phyloP scores from a whole-genome alignment of 257 asterid genomes.

The Oldenlandia corymbosa region DNA sequence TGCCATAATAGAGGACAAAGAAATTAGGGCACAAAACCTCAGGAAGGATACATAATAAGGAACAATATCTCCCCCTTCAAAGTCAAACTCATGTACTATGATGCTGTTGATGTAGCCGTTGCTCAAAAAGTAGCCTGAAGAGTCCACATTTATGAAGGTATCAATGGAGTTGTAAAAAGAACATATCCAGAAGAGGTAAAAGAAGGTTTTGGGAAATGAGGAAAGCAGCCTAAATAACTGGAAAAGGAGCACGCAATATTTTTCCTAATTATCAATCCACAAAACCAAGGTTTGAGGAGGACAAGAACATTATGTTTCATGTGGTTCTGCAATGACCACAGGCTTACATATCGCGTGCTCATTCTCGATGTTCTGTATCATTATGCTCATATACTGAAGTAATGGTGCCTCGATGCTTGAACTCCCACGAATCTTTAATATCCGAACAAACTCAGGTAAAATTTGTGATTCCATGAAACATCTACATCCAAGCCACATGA shows the following conservation, averaged over 20 bases:
- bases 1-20: background rate
- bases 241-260: no score
- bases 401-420: constrained; percentile 18
- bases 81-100: constrained; percentile 15
- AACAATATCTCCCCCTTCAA: constrained; percentile 20
- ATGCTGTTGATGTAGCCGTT: constrained; percentile 22
- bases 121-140: constrained; percentile 24
- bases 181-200: background rate
- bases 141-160: background rate
- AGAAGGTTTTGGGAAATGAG: background rate
- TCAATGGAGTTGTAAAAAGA: background rate
- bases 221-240: background rate
- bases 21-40: constrained; percentile 13
- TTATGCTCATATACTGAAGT: constrained; percentile 23
- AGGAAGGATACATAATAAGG: constrained; percentile 22
- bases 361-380: constrained; percentile 19
- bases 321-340: background rate
- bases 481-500: constrained; percentile 2
- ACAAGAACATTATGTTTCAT: background rate
- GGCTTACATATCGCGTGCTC: constrained; percentile 20
- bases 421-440: constrained; percentile 12
- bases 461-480: constrained; percentile 27
- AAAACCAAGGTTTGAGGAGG: constrained; percentile 3
- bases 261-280: background rate
- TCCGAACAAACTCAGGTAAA: constrained; percentile 16